Conservation (phyloP, 1,284 basidiomycete genomes). For the Rhodofomes roseus region DNA sequence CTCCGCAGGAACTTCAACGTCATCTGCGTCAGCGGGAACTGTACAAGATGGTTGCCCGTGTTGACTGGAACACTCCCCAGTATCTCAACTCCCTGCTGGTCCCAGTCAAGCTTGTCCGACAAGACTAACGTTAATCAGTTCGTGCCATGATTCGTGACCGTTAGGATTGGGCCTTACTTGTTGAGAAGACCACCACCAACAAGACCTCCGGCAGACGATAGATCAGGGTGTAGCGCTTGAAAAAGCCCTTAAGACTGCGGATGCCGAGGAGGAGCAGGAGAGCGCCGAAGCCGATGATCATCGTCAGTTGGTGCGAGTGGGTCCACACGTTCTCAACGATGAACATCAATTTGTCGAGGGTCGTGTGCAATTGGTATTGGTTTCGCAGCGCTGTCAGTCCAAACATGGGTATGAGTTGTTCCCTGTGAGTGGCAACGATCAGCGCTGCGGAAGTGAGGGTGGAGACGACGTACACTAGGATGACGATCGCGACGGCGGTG, state of each 20-base stretch:
- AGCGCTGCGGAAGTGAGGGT: conserved; percentile 5
- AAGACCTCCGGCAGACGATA: conserved; percentile 85
- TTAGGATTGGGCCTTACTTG: conserved; percentile 46
- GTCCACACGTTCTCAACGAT: conserved; percentile 60
- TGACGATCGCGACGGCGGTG: conserved; percentile 73
- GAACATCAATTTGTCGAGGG: conserved; percentile 77
- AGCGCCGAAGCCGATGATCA: conserved; percentile 68
- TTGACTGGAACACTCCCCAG: conserved; percentile 73
- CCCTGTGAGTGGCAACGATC: conserved; percentile 36
- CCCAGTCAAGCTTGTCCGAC: conserved; percentile 72
- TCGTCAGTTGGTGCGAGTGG: conserved; percentile 62
- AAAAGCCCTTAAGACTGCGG: conserved; percentile 48
- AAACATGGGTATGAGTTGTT: conserved; percentile 82
- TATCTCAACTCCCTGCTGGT: conserved; percentile 74
- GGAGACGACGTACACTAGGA: conserved; percentile 53
- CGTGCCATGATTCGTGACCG: neutral
- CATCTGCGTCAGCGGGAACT: conserved; percentile 60
- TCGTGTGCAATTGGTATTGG: conserved; percentile 53
- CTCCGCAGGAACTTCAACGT: conserved; percentile 64
- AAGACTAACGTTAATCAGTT: conserved; percentile 46
- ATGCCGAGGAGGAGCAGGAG: conserved; percentile 63
- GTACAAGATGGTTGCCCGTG: conserved; percentile 55
- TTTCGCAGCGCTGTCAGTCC: conserved; percentile 64
- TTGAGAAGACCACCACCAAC: conserved; percentile 73
- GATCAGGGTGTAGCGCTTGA: conserved; percentile 60